Base-by-base conservation (phyloP, 768 basidiomycete species). In the Macrocybe gigantea region DNA sequence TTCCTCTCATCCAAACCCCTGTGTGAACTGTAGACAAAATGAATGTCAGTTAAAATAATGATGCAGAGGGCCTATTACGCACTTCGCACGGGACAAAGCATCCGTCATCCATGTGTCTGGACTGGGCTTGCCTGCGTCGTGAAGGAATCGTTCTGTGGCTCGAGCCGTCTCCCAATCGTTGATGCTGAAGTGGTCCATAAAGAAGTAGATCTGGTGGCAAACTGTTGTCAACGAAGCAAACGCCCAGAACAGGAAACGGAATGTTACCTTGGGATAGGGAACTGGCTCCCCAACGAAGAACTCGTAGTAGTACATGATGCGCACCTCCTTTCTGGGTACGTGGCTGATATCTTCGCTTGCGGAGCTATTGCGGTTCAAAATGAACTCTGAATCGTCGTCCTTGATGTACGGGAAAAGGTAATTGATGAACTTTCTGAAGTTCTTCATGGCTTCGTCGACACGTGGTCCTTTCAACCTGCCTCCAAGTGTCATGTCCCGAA, bases 351-450 rank as follows among this genome's bases (percentile, higher is more conserved):
- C 41, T 11, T 55, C 50, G 4, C 36, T 36, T 22, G 41, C 54
- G 4, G 48, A 14, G 5, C 52, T 49, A n/a, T 55, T 36, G 49
- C 52, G 48, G 37, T 52, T 42, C 10, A 37, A 41, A 7, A 33
- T 9, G 34, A 55, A 34, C 14, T 50, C 51, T 1, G 43, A 29
- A 14, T 55, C 39, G 6, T 52, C 51, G 43, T 38, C 42, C 14
- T 48, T 52, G 6, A 39, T 51, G 35, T 55, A 55, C 1, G 54
- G 54, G 45, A 55, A 55, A 7, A 55, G 46, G 42, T 52, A 40
- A 11, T 40, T 50, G 48, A 52, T 52, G 41, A 55, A 51, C 40
- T 50, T 52, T 9, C 40, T 49, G 47, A 52, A 45, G 45, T 52
- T 50, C 15, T 45, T 46, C 22, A 52, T 55, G 9, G 44, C 54